A percentile compares a stretch with the other conserved stretches of the same genome.
Conservation (phyloP, 2,329 filamentous ascomycete genomes). For the Colletotrichum melonis region DNA sequence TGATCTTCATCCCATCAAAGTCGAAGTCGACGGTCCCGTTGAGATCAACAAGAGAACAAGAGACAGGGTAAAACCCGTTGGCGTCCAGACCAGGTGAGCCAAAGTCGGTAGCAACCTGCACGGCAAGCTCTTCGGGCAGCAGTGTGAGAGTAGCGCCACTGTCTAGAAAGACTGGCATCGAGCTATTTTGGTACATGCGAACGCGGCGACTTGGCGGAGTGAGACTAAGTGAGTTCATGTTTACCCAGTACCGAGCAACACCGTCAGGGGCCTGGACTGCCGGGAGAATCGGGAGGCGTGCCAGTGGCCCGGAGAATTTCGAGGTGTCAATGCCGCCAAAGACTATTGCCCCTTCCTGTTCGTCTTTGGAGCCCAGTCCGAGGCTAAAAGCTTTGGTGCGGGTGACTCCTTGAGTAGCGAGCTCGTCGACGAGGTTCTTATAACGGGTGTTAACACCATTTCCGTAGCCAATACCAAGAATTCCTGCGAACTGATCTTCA, state of each 20-base stretch:
- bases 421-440: constrained; percentile 63
- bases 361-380: constrained; percentile 71
- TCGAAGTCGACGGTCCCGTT: constrained; percentile 60
- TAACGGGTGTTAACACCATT: constrained; percentile 58
- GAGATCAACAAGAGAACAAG: constrained; percentile 54
- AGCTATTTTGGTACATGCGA: constrained; percentile 44
- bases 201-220: constrained; percentile 49
- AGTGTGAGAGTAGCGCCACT: constrained; percentile 77
- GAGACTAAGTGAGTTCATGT: constrained; percentile 57
- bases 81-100: constrained; percentile 51
- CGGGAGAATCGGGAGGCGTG: constrained; percentile 70
- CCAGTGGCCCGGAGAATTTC: constrained; percentile 71
- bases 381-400: constrained; percentile 73
- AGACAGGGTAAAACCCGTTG: constrained; percentile 58
- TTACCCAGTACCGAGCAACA: constrained; percentile 64
- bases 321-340: constrained; percentile 76
- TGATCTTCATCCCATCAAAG: constrained; percentile 60
- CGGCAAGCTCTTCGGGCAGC: constrained; percentile 67
- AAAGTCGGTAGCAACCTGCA: constrained; percentile 61
- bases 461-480: constrained; percentile 81
- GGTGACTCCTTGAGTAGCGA: constrained; percentile 63
- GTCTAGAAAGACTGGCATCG: constrained; percentile 73
- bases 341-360: constrained; percentile 71
- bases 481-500: constrained; percentile 63
- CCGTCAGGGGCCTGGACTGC: constrained; percentile 65